Conservation (phyloP, 106 monocot species). For the Gastrodia elata region DNA sequence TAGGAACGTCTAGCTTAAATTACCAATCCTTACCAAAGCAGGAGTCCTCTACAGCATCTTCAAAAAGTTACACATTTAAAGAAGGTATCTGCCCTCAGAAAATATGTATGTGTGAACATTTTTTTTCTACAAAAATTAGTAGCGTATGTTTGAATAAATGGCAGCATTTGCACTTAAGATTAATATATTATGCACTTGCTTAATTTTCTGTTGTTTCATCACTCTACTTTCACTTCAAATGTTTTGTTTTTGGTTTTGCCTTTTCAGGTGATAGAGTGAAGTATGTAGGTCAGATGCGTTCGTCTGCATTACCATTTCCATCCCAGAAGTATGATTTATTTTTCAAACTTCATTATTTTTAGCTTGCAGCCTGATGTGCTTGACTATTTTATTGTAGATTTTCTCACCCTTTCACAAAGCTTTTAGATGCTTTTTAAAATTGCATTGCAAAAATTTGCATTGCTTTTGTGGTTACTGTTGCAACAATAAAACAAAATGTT, state of each 20-base stretch:
- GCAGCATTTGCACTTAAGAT: not conserved
- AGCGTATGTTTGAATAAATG: not conserved
- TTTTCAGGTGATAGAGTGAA: conserved; percentile 50
- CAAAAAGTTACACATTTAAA: conserved; percentile 73
- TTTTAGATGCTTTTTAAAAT: not conserved
- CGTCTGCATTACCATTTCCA: conserved; percentile 30
- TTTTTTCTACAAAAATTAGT: not conserved
- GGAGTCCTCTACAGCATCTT: conserved; percentile 71
- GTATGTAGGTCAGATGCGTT: conserved; percentile 45
- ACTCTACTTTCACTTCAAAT: not conserved
- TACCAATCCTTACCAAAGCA: conserved; percentile 64
- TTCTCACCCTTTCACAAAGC: not conserved
- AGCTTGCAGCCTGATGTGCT: not conserved
- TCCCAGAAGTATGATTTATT: conserved; percentile 28
- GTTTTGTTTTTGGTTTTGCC: not conserved
- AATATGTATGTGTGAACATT: not conserved
- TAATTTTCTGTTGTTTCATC: not conserved
- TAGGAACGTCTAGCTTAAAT: conserved; percentile 60
- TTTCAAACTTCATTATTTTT: not conserved
- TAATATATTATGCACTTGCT: not conserved
- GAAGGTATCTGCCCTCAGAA: conserved; percentile 46
- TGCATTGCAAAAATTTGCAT: not conserved
- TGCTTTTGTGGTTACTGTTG: not conserved
- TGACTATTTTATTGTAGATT: not conserved
- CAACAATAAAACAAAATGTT: not conserved